These are phyloP conservation scores for Sicyos baderoa DNA, from an alignment of 306 rosid genomes.

Conservation along the genomic window DNA sequence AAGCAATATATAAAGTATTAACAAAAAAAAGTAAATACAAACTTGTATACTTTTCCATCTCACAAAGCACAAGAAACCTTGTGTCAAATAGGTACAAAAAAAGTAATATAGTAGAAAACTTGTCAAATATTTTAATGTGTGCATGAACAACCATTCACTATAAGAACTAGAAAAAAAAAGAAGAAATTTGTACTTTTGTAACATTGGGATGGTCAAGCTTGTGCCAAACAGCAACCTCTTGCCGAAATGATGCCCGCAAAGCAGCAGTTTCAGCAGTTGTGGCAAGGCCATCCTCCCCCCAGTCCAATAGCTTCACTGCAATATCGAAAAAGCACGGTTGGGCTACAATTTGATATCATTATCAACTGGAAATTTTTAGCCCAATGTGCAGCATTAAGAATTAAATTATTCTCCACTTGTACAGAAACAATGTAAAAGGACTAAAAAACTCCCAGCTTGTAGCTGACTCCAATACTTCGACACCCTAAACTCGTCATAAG, in stretches of 20 bases:
- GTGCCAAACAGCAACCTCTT: slow-evolving; percentile 98
- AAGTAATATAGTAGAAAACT: not conserved
- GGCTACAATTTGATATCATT: slow-evolving; percentile 25
- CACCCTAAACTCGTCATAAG: too few species aligned
- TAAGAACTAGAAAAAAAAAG: slow-evolving; percentile 4
- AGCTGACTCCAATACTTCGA: not conserved
- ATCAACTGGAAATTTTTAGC: not conserved
- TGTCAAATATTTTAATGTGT: not conserved
- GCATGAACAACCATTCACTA: slow-evolving; percentile 6
- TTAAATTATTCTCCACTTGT: not conserved
- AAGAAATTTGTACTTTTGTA: slow-evolving; percentile 54
- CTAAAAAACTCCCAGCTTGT: slow-evolving; percentile 1
- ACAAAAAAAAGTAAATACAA: not conserved
- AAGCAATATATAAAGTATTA: not conserved
- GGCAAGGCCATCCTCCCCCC: slow-evolving; percentile 91
- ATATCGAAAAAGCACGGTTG: slow-evolving; percentile 26
- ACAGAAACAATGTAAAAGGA: not conserved
- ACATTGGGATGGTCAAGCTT: slow-evolving; percentile 93
- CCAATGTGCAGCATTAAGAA: not conserved
- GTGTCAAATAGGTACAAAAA: not conserved
- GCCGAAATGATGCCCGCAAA: slow-evolving; percentile 79
- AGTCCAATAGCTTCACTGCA: slow-evolving; percentile 88
- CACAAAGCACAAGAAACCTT: not conserved
- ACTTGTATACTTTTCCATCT: not conserved
- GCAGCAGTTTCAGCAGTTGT: slow-evolving; percentile 65